A percentile compares a stretch with the other conserved stretches of the same genome.
Evolutionary conservation across 2,329 filamentous ascomycete species (phyloP).

Genomic region (Botrytis tulipae): DNA sequence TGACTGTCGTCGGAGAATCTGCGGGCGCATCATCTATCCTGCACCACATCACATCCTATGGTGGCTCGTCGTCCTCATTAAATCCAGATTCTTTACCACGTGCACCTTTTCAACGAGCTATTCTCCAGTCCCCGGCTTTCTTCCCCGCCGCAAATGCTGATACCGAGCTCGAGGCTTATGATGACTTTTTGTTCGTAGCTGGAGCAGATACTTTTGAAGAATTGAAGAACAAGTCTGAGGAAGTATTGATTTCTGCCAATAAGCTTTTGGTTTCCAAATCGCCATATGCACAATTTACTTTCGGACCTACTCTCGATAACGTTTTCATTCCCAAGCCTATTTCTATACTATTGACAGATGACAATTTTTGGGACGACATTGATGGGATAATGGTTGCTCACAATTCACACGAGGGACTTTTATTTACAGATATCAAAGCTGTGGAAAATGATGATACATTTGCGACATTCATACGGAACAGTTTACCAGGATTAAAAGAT

Average conservation of each 20-base stretch:
- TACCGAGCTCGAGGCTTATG: not conserved
- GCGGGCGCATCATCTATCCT: slow-evolving; percentile 54
- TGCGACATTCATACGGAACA: not conserved
- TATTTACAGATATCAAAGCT: not conserved
- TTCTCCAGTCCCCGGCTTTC: not conserved
- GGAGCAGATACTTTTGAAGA: not conserved
- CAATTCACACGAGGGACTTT: not conserved
- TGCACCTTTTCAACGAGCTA: not conserved
- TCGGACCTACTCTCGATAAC: not conserved
- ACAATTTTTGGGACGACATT: not conserved
- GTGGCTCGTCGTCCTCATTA: slow-evolving; percentile 38
- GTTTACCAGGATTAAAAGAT: not conserved
- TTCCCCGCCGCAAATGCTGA: not conserved
- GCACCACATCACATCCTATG: slow-evolving; percentile 53
- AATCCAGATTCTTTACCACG: not conserved
- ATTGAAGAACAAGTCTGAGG: not conserved
- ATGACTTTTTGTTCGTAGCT: not conserved
- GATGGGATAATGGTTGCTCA: not conserved
- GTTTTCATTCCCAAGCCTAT: not conserved
- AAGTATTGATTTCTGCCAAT: not conserved
- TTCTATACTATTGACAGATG: not conserved
- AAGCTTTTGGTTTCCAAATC: not conserved
- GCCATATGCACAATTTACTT: not conserved
- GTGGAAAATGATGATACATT: not conserved
- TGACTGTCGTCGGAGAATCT: slow-evolving; percentile 45